Conservation (phyloP, 176 grass and related monocot genomes). For the Leersia perrieri region DNA sequence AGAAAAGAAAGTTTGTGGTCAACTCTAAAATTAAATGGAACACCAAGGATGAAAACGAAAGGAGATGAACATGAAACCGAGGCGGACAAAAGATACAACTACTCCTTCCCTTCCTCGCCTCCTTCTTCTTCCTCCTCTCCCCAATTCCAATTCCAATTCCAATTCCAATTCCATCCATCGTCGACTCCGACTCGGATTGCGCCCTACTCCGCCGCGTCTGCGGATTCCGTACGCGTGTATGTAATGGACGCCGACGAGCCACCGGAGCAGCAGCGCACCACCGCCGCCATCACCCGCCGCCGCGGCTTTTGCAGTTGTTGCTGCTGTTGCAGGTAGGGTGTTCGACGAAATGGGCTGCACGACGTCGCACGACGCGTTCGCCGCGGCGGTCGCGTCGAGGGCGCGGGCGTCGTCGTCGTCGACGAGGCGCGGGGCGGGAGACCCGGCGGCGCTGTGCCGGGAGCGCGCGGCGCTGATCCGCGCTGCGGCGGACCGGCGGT, state of each 20-base stretch:
- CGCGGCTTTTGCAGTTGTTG: no score
- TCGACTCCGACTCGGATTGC: background rate
- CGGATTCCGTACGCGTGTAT: background rate
- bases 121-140: background rate
- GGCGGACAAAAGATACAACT: background rate
- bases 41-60: background rate
- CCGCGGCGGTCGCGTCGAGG: slow-evolving; percentile 6
- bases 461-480: slow-evolving; percentile 66
- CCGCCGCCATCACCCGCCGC: background rate
- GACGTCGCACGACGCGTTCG: slow-evolving; percentile 51
- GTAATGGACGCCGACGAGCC: slow-evolving; percentile 53
- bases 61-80: background rate
- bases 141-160: background rate
- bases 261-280: slow-evolving; percentile 26
- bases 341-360: slow-evolving; percentile 55
- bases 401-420: background rate
- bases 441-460: slow-evolving; percentile 57
- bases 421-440: background rate
- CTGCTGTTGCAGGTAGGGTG: slow-evolving; percentile 32
- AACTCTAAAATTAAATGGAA: background rate
- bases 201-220: background rate
- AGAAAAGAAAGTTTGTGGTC: background rate
- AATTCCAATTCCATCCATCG: background rate
- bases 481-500: slow-evolving; percentile 48
- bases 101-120: slow-evolving; percentile 2